These are phyloP conservation scores for Carex pumila DNA, from an alignment of 176 grass and related monocot genomes.

Conservation along the genomic window DNA sequence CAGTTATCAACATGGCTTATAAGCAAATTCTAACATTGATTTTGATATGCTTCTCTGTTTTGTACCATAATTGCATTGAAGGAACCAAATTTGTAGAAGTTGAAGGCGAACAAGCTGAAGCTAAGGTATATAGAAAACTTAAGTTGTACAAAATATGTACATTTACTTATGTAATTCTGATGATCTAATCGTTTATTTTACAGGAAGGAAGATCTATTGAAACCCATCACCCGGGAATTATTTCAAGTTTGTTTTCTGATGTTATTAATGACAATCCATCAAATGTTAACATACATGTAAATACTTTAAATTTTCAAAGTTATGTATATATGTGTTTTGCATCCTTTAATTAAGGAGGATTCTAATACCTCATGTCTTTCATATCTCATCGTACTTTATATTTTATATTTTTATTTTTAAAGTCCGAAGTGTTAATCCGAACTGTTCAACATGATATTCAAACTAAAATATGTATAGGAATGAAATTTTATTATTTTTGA, in stretches of 20 bases:
- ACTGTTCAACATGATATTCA: no score
- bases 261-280: not conserved
- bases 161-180: not conserved
- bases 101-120: not conserved
- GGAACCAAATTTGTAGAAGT: not conserved
- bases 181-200: not conserved
- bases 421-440: no score
- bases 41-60: not conserved
- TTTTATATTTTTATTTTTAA: no score
- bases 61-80: not conserved
- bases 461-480: no score
- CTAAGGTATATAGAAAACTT: not conserved
- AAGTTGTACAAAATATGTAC: not conserved
- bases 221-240: not conserved
- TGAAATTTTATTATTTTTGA: no score
- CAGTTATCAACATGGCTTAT: not conserved
- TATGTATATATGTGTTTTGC: no score
- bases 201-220: not conserved
- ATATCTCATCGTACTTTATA: no score
- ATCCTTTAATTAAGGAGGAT: no score
- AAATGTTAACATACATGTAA: not conserved
- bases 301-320: no score
- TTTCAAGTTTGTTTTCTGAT: not conserved
- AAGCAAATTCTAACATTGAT: not conserved
- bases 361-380: no score